Percentiles rank a stretch among this genome's conserved stretches.
phyloP scores from a whole-genome alignment of 768 basidiomycete genomes.

The Tylopilus sp. region DNA sequence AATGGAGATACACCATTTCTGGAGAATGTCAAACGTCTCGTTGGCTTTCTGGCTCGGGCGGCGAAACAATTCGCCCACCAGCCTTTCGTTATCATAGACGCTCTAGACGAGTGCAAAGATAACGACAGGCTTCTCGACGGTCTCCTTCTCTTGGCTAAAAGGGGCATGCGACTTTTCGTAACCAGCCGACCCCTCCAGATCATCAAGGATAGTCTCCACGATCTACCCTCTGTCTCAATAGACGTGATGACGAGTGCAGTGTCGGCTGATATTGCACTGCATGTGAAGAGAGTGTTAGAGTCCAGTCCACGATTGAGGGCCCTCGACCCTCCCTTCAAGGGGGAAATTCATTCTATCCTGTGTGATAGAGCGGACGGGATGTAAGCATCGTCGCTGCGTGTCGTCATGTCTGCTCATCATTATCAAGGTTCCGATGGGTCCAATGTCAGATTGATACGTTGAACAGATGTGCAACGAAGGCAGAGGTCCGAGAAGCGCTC shows the following conservation, averaged over 20 bases:
- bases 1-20: neutral
- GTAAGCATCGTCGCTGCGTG: neutral
- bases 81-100: slow-evolving; percentile 17
- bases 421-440: slow-evolving; percentile 21
- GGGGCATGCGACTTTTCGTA: slow-evolving; percentile 9
- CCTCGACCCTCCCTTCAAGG: slow-evolving; percentile 1
- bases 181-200: slow-evolving; percentile 15
- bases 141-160: neutral
- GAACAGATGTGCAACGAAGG: slow-evolving; percentile 3
- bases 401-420: neutral
- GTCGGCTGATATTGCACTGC: slow-evolving; percentile 10
- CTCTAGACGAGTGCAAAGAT: slow-evolving; percentile 22
- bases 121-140: slow-evolving; percentile 5
- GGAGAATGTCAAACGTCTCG: neutral
- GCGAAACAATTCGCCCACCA: neutral
- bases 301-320: slow-evolving; percentile 5
- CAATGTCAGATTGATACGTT: slow-evolving; percentile 19
- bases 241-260: neutral
- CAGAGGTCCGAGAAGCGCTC: slow-evolving; percentile 13
- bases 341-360: slow-evolving; percentile 3
- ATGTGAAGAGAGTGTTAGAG: slow-evolving; percentile 11
- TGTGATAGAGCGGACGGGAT: slow-evolving; percentile 17
- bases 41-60: neutral
- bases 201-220: slow-evolving; percentile 2
- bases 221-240: slow-evolving; percentile 6